These are phyloP conservation scores for Cenococcum geophilum DNA, from an alignment of 495 filamentous ascomycete genomes.

Conservation along the genomic window DNA sequence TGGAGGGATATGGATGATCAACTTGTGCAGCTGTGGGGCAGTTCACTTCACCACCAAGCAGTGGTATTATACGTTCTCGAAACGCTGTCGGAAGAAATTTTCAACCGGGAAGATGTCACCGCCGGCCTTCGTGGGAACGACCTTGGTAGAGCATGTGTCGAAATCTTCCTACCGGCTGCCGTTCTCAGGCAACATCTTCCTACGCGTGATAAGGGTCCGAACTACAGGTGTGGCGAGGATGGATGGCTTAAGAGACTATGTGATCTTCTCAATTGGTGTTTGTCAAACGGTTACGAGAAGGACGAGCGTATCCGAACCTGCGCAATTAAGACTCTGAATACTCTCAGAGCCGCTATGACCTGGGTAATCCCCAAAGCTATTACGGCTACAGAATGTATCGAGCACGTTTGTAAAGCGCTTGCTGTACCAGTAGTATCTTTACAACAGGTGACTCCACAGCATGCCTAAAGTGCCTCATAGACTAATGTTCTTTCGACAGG, in stretches of 20 bases:
- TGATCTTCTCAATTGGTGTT: constrained; percentile 64
- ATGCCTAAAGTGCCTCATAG: background rate
- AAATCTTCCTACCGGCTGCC: constrained; percentile 76
- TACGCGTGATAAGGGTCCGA: constrained; percentile 53
- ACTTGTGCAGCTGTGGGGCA: constrained; percentile 76
- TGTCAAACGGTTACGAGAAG: constrained; percentile 55
- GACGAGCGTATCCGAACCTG: constrained; percentile 60
- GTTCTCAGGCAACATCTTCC: constrained; percentile 71
- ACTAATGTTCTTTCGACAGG: constrained; percentile 46
- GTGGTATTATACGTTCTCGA: constrained; percentile 57
- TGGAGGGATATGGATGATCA: constrained; percentile 92
- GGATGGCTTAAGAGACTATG: constrained; percentile 82
- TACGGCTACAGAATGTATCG: constrained; percentile 59
- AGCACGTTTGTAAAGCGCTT: constrained; percentile 67
- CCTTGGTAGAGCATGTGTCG: constrained; percentile 80
- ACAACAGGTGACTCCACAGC: constrained; percentile 54
- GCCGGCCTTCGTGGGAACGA: constrained; percentile 75
- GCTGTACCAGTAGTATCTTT: constrained; percentile 65
- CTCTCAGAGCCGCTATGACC: constrained; percentile 65
- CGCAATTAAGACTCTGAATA: constrained; percentile 65
- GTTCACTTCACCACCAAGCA: constrained; percentile 39
- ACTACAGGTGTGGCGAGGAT: constrained; percentile 66
- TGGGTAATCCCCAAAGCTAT: constrained; percentile 86
- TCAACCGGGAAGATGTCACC: constrained; percentile 79
- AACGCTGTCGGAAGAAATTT: constrained; percentile 90